Evolutionary conservation across 768 basidiomycete genomes (phyloP), one percentile per base, ranked within the genome.

Genomic region (Coprinellus aureogranulatus): DNA sequence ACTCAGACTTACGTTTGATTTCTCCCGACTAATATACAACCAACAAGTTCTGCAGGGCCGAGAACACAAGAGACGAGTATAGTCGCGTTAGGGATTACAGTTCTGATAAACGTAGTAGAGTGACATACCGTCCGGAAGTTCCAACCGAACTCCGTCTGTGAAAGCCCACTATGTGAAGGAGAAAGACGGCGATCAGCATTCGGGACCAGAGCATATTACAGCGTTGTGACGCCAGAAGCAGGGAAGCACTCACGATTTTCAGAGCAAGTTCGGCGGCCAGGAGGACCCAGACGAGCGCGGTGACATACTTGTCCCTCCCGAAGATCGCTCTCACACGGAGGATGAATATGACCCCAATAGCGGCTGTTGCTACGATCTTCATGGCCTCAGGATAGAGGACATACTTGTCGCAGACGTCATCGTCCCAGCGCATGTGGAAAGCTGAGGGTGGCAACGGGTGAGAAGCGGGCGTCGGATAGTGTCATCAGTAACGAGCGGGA

Each of bases 1-100:
- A 40, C 18, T n/a, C 20, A 12, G 9, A 67, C 72, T 50, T 12
- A 73, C 73, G 51, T 20, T 28, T 64, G 63, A 26, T 64, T 37
- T 34, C 55, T 67, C 30, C 72, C 74, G n/a, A 69, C 65, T 20
- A 75, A 64, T 49, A 75, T 75, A 52, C 74, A 75, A 2, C 72
- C 74, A 16, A 72, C 62, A 23, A 74, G 58, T 10, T 68, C 74
- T 75, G 49, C 16, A 3, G 37, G 44, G 45, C 34, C 34, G 34
- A 34, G 14, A 14, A 34, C 34, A 34, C 8, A 34, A 34, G 34
- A 14, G 34, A 34, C 34, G 34, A 14, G 34, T 34, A 34, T 6
- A 14, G 34, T 34, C 14, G 26, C 22, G 44, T 48, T 39, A 18
- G 16, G 4, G 26, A 37, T 26, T 26, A n/a, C n/a, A n/a, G 40